Conservation (phyloP, 805 yeast species). For the Deakozyma indianensis region DNA sequence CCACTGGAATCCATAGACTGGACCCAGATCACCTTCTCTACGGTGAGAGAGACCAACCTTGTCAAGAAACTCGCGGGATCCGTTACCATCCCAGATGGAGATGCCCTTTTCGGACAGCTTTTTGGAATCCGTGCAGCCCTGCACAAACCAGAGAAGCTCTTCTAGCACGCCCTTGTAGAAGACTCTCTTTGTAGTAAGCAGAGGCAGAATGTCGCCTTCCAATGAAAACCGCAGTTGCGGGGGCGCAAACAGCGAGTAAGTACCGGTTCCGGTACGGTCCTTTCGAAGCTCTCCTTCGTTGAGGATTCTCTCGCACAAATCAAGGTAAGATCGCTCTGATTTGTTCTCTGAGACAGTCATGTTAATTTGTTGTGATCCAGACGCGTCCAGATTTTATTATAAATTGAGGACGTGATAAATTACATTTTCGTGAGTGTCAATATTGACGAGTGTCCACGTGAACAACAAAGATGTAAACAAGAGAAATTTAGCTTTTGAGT, state of each 20-base stretch:
- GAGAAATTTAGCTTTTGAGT: too few species aligned
- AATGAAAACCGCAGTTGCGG: constrained; percentile 83
- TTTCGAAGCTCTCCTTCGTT: constrained; percentile 80
- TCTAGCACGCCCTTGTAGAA: constrained; percentile 79
- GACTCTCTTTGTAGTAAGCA: constrained; percentile 85
- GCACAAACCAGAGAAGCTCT: constrained; percentile 85
- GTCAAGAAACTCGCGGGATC: constrained; percentile 82
- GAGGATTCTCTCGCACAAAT: constrained; percentile 63
- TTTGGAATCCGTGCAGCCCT: constrained; percentile 82
- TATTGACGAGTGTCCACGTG: too few species aligned
- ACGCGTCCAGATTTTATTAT: too few species aligned
- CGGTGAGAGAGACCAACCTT: constrained; percentile 64
- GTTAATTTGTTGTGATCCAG: too few species aligned
- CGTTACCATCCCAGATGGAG: constrained; percentile 99
- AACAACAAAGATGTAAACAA: too few species aligned
- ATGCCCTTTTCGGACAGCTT: constrained; percentile 68
- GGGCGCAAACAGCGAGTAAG: constrained; percentile 82
- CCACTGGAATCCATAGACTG: constrained; percentile 99
- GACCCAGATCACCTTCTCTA: constrained; percentile 91
- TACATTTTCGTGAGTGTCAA: too few species aligned
- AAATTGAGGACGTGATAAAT: too few species aligned
- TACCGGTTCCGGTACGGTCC: constrained; percentile 97
- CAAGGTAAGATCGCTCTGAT: constrained; percentile 80
- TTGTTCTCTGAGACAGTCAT: constrained; percentile 16
- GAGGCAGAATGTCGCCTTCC: constrained; percentile 61